Percentiles rank a stretch among this genome's conserved stretches.
Conservation (phyloP, 1,139 yeast genomes). For the Casaregolazyma suthepensis region DNA sequence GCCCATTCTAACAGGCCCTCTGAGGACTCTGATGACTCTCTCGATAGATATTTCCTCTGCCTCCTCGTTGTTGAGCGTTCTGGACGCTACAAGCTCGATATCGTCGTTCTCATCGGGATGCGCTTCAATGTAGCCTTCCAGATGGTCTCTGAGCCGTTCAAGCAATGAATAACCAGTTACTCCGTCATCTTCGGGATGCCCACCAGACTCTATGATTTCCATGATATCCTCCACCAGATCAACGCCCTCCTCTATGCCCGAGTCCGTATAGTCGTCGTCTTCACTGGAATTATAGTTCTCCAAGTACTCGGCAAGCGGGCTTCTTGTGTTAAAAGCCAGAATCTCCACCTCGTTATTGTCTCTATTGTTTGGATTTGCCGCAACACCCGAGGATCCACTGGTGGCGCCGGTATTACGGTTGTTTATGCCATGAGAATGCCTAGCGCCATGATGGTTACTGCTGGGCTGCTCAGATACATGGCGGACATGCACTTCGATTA, state of each 20-base stretch:
- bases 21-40: background rate
- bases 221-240: background rate
- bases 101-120: background rate
- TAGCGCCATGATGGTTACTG: background rate
- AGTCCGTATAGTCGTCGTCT: constrained; percentile 6
- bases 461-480: background rate
- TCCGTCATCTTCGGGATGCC: background rate
- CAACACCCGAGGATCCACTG: background rate
- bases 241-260: constrained; percentile 3
- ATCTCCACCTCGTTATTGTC: constrained; percentile 7
- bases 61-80: background rate
- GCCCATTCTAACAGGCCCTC: background rate
- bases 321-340: constrained; percentile 1
- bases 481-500: constrained; percentile 7
- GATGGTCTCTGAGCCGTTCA: background rate
- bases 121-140: background rate
- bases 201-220: constrained; percentile 1
- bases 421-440: background rate
- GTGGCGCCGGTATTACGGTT: background rate
- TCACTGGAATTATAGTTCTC: constrained; percentile 3
- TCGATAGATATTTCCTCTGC: constrained; percentile 1
- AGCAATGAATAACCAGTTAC: background rate
- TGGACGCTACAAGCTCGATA: background rate
- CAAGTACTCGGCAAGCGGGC: constrained; percentile 1
- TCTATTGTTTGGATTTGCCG: background rate